These are phyloP conservation scores for Phytopythium cucurbitacearum DNA, from an alignment of 352 stramenopile species.

Conservation along the genomic window DNA sequence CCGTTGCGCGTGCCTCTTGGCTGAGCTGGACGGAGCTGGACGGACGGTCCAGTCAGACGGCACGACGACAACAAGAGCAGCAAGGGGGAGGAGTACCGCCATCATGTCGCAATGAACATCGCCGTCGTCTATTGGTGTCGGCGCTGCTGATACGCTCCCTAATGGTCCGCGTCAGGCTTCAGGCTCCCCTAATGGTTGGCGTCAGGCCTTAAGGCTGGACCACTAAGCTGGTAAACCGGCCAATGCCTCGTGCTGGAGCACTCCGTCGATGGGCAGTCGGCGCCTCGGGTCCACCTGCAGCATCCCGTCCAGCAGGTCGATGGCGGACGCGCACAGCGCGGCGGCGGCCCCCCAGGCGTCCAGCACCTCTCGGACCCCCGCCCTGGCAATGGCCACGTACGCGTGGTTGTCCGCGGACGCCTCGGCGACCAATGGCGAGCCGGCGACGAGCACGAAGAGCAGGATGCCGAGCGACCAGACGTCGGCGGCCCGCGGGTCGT, in stretches of 20 bases:
- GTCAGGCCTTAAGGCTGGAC: no score
- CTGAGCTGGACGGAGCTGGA: no score
- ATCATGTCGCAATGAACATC: no score
- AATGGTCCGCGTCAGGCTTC: no score
- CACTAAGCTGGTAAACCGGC: no score
- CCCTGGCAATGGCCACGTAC: slow-evolving; percentile 21
- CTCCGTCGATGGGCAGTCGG: slow-evolving; percentile 11
- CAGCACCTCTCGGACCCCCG: slow-evolving; percentile 24
- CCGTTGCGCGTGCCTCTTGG: no score
- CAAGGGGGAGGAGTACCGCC: no score
- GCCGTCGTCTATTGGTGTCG: no score
- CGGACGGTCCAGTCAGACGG: no score
- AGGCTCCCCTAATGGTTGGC: no score
- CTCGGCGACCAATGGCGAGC: slow-evolving; percentile 25
- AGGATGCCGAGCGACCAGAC: slow-evolving; percentile 48
- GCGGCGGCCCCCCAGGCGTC: slow-evolving; percentile 20
- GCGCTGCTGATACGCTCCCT: no score
- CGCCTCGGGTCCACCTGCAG: slow-evolving; percentile 21
- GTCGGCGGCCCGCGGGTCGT: slow-evolving; percentile 17
- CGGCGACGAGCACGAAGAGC: slow-evolving; percentile 44
- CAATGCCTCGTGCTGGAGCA: slow-evolving; percentile 13
- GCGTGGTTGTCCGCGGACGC: slow-evolving; percentile 14
- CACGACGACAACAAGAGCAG: no score
- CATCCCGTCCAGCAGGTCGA: slow-evolving; percentile 21
- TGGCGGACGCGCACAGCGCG: slow-evolving; percentile 3